Evolutionary conservation across 331 rosid genomes (phyloP).

Genomic region (Dryas integrifolia): DNA sequence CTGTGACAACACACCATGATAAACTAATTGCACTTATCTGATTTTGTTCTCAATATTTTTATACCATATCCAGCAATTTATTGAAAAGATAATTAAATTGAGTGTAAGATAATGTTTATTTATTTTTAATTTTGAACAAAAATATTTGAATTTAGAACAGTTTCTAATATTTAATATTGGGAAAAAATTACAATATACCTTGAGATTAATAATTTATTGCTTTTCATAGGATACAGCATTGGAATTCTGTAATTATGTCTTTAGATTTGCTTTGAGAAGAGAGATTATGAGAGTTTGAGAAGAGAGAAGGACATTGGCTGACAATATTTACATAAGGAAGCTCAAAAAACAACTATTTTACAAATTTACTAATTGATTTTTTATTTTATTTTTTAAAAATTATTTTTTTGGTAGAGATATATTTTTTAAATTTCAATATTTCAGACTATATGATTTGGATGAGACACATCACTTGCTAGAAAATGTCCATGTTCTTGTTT

Average conservation of each 20-base stretch:
- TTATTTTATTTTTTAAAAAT: not conserved
- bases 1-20: too few relatives aligned
- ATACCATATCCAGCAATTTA: too few relatives aligned
- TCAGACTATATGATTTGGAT: not conserved
- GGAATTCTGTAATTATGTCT: not conserved
- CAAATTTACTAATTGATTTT: not conserved
- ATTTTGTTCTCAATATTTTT: too few relatives aligned
- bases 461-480: slow-evolving; percentile 6
- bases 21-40: too few relatives aligned
- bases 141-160: too few relatives aligned
- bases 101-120: too few relatives aligned
- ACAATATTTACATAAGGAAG: not conserved
- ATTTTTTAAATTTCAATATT: not conserved
- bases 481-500: slow-evolving; percentile 11
- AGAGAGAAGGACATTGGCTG: not conserved
- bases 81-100: too few relatives aligned
- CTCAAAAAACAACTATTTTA: not conserved
- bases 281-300: not conserved
- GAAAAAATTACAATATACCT: too few relatives aligned
- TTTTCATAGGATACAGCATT: not conserved
- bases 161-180: too few relatives aligned
- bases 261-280: not conserved
- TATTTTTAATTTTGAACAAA: too few relatives aligned
- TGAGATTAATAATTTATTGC: too few relatives aligned
- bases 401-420: too few relatives aligned